These are phyloP conservation scores for Podila epicladia DNA, from an alignment of 192 early-diverging fungal species.

Conservation along the genomic window DNA sequence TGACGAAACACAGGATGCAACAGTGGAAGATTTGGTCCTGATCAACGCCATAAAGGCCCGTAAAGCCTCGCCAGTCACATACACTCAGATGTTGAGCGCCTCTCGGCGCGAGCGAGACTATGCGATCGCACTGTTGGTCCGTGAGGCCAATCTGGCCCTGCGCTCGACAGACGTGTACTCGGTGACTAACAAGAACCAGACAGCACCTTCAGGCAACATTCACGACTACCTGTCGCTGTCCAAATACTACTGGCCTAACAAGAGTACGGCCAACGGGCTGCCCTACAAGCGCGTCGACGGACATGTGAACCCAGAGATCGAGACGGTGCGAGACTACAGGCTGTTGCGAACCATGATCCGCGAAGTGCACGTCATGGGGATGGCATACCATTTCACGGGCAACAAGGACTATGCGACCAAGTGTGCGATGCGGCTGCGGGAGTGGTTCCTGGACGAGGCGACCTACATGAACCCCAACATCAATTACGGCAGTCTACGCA, in stretches of 20 bases:
- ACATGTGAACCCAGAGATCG: slow-evolving; percentile 65
- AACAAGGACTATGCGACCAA: slow-evolving; percentile 57
- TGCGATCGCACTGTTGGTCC: slow-evolving; percentile 35
- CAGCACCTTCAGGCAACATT: slow-evolving; percentile 57
- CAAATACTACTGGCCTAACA: slow-evolving; percentile 66
- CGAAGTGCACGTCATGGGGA: slow-evolving; percentile 56
- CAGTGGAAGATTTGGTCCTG: slow-evolving; percentile 22
- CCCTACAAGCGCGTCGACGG: slow-evolving; percentile 65
- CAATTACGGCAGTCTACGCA: slow-evolving; percentile 61
- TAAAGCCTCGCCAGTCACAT: slow-evolving; percentile 27
- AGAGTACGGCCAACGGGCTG: slow-evolving; percentile 40
- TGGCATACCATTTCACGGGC: slow-evolving; percentile 65
- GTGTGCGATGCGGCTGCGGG: slow-evolving; percentile 49
- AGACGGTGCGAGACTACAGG: slow-evolving; percentile 53
- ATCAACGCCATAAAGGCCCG: slow-evolving; percentile 6
- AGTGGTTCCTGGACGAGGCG: slow-evolving; percentile 65
- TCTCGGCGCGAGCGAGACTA: slow-evolving; percentile 45
- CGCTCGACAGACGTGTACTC: slow-evolving; percentile 56
- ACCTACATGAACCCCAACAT: slow-evolving; percentile 72
- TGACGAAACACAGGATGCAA: not conserved
- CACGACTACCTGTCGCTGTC: slow-evolving; percentile 71
- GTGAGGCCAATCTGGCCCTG: slow-evolving; percentile 43
- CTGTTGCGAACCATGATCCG: slow-evolving; percentile 52
- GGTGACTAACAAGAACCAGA: slow-evolving; percentile 59
- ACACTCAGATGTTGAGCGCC: slow-evolving; percentile 28